A percentile compares a stretch with the other conserved stretches of the same genome.
phyloP scores from a whole-genome alignment of 306 rosid species.

The Lithocarpus polystachyus region DNA sequence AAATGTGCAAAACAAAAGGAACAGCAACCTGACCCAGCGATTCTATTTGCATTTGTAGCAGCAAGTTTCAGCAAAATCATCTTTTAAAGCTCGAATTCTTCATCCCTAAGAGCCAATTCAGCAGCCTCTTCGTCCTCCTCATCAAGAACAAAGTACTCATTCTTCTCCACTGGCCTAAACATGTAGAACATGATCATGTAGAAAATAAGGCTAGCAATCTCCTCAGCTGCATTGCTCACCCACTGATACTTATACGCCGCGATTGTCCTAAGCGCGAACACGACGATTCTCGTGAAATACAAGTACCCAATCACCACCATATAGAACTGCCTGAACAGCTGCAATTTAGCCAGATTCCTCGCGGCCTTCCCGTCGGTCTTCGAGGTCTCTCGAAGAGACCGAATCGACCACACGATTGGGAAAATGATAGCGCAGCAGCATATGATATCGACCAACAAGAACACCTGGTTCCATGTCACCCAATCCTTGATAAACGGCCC shows the following conservation, averaged over 20 bases:
- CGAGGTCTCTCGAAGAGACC: conserved; percentile 78
- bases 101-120: conserved; percentile 77
- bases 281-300: conserved; percentile 79
- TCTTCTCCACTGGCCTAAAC: conserved; percentile 90
- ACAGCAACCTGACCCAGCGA: conserved; percentile 35
- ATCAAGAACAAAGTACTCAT: conserved; percentile 83
- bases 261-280: conserved; percentile 82
- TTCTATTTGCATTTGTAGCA: neutral
- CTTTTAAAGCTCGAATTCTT: conserved; percentile 77
- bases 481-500: conserved; percentile 93
- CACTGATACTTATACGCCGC: conserved; percentile 93
- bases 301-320: conserved; percentile 86
- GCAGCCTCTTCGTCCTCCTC: conserved; percentile 97
- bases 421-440: conserved; percentile 93
- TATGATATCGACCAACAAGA: conserved; percentile 81
- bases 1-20: conserved; percentile 13
- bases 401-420: conserved; percentile 92
- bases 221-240: conserved; percentile 93
- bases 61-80: neutral
- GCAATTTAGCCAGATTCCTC: conserved; percentile 70
- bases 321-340: conserved; percentile 87
- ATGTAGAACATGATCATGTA: conserved; percentile 81
- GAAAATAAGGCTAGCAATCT: conserved; percentile 68
- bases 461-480: conserved; percentile 95
- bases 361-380: conserved; percentile 94